Evolutionary conservation across 2,329 filamentous ascomycete genomes (phyloP), one percentile per base, ranked within the genome.

Genomic region (Canariomyces notabilis): DNA sequence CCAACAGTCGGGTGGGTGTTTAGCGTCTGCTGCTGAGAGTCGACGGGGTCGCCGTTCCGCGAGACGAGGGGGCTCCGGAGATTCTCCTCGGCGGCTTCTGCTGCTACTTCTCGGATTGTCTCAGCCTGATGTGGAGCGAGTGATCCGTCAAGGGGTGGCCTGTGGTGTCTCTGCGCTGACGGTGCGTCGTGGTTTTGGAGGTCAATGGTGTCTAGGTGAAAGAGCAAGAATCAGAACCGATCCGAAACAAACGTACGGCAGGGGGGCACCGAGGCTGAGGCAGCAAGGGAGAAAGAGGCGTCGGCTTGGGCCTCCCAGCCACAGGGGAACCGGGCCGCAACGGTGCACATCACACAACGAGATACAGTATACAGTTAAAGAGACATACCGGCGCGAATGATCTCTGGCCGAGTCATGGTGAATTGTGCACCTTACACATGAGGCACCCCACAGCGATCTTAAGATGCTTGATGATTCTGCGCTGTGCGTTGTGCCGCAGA

Each of bases 81-180:
- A 59, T 87, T 78, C 63, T 93, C 85, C 62, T 89, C 81, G 55
- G 80, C 81, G 41, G 79, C 75, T 63, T 95, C 88, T 61, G 88
- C 79, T 54, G 84, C 80, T 46, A 90, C 85, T 63, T 88, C 85
- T 59, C 87, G 84, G 54, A 96, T 74, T 15, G 90, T 85, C 59
- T 88, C 82, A 57, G 89, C 85, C 68, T 97, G 90, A 64, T 96
- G 90, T 36, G 88, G 82, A 55, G 83, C 85, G 60, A 86, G 71
- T 14, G 60, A 58, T 39, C 67, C 61, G 61, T 63, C 58, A 74
- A 74, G 49, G 55, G 67, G 64, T 45, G 71, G 72, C 61, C 79
- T 77, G 56, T 77, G 73, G 66, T 95, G 89, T 64, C 90, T 85
- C 71, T 95, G 79, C 32, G 91, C 88, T 37, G 90, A 93, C 26